Percentiles rank a stretch among this genome's conserved stretches.
Evolutionary conservation across 371 early-diverging fungal species (phyloP).

Genomic region (Mucor mucedo): DNA sequence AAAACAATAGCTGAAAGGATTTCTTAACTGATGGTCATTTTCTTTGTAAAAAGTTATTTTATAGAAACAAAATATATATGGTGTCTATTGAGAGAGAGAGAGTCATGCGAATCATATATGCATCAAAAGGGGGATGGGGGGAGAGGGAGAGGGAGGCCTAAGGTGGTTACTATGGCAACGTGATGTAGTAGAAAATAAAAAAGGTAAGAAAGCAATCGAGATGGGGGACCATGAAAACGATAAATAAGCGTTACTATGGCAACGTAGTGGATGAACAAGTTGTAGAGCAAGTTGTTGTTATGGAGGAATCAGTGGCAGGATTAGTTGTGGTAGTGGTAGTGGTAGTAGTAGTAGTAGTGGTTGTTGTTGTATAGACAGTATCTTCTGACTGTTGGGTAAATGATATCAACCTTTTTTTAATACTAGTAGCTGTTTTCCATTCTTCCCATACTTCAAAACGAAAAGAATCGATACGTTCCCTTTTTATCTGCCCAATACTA

Average conservation of each 20-base stretch:
- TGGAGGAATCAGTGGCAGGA: background rate
- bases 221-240: background rate
- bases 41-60: background rate
- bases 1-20: conserved; percentile 18
- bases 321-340: conserved; percentile 11
- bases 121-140: background rate
- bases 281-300: background rate
- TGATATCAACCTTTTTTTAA: conserved; percentile 31
- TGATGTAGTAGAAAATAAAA: background rate
- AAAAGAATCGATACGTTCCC: conserved; percentile 47
- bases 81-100: background rate
- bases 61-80: background rate
- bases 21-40: conserved; percentile 6
- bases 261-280: conserved; percentile 5
- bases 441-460: conserved; percentile 45
- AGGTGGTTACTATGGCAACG: background rate
- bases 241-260: background rate
- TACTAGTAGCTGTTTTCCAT: conserved; percentile 35
- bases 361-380: conserved; percentile 17
- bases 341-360: conserved; percentile 13
- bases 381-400: conserved; percentile 30
- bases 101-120: conserved; percentile 4
- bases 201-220: background rate
- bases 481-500: conserved; percentile 21
- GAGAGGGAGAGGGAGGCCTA: background rate